Evolutionary conservation across 257 asterid genomes (phyloP).

Genomic region (Capsicum baccatum): DNA sequence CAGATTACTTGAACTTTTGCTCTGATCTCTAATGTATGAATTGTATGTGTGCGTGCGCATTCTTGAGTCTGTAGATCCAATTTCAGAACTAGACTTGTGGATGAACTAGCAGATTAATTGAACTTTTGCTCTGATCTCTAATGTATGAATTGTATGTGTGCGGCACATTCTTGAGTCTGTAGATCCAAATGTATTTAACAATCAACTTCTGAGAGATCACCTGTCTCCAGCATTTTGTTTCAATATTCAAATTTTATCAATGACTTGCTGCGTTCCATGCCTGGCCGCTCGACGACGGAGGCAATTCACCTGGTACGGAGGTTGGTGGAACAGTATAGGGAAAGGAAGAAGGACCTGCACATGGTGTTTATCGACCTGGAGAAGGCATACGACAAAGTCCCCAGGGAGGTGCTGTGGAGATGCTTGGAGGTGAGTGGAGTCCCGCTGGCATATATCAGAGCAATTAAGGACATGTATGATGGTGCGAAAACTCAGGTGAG

Average conservation of each 20-base stretch:
- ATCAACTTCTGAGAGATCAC: background rate
- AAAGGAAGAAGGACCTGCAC: too few relatives aligned
- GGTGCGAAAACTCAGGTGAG: too few relatives aligned
- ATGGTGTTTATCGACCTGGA: too few relatives aligned
- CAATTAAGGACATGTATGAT: too few relatives aligned
- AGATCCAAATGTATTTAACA: background rate
- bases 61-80: conserved; percentile 11
- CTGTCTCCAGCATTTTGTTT: conserved; percentile 14
- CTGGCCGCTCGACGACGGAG: too few relatives aligned
- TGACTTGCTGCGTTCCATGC: background rate
- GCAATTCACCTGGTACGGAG: too few relatives aligned
- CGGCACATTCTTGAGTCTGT: background rate
- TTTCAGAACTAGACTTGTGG: background rate
- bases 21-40: background rate
- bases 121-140: background rate
- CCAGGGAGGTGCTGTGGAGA: too few relatives aligned
- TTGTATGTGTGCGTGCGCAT: background rate
- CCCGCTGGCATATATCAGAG: too few relatives aligned
- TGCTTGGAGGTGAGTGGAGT: too few relatives aligned
- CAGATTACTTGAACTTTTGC: background rate
- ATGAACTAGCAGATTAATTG: background rate
- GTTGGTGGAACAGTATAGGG: too few relatives aligned
- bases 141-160: background rate
- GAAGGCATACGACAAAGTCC: too few relatives aligned
- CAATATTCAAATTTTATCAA: background rate